phyloP scores from a whole-genome alignment of 257 asterid genomes.

The Euphrasia confusa region DNA sequence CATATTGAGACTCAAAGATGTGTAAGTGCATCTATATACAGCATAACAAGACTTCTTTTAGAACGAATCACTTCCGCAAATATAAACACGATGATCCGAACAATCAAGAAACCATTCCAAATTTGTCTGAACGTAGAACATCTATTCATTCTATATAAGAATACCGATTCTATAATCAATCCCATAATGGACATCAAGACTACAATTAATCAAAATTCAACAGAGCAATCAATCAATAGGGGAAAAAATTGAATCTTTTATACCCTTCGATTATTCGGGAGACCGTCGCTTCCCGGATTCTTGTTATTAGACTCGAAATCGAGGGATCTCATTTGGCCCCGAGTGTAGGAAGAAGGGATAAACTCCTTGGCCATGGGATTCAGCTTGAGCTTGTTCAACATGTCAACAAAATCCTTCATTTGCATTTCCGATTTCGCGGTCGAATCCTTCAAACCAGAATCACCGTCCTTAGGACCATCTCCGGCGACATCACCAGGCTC shows the following conservation, averaged over 20 bases:
- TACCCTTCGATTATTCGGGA: slow-evolving; percentile 64
- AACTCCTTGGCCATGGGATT: slow-evolving; percentile 92
- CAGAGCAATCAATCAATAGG: slow-evolving; percentile 11
- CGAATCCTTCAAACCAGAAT: slow-evolving; percentile 21
- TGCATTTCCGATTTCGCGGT: slow-evolving; percentile 43
- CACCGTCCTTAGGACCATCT: slow-evolving; percentile 46
- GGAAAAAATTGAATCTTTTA: slow-evolving; percentile 4
- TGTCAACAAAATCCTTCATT: slow-evolving; percentile 57
- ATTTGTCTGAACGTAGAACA: not conserved
- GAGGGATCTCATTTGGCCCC: slow-evolving; percentile 39
- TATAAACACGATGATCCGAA: no score
- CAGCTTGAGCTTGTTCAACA: slow-evolving; percentile 65
- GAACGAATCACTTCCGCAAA: no score
- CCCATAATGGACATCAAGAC: not conserved
- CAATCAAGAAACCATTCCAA: not conserved
- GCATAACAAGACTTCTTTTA: not conserved
- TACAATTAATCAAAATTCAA: slow-evolving; percentile 9
- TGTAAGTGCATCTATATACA: not conserved
- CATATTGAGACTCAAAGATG: not conserved
- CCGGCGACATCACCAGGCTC: slow-evolving; percentile 23
- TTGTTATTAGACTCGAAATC: slow-evolving; percentile 39
- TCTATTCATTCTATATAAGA: not conserved
- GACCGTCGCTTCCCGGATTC: slow-evolving; percentile 45
- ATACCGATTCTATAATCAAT: slow-evolving; percentile 9
- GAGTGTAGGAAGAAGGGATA: slow-evolving; percentile 59